Evolutionary conservation across 2,329 filamentous ascomycete genomes (phyloP), one percentile per base, ranked within the genome.

Genomic region (Lecanosticta acicola): DNA sequence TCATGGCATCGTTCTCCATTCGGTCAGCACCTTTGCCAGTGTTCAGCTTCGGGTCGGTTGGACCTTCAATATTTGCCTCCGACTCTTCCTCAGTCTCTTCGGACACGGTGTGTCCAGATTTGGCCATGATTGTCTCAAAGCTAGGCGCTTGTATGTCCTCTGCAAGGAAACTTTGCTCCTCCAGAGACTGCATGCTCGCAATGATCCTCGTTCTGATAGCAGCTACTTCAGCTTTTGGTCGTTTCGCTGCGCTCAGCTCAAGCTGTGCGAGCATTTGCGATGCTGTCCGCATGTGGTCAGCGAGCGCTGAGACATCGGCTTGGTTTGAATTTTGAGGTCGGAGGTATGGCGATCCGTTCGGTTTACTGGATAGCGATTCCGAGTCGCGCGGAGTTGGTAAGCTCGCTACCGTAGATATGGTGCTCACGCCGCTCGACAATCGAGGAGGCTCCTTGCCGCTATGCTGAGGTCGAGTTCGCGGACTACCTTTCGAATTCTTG

Each of bases 1-100:
- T 93, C 71, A 89, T 91, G 66, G 88, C 79, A 63, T 93, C 87
- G 62, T 93, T 93, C 64, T 93, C 87, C 87, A 93, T 93, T 46
- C 87, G 78, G 45, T 86, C 87, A 43, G 84, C 81, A 47, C 87
- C 87, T 8, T 85, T 85, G 47, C 80, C 84, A 11, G 81, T 75
- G 56, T 85, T 86, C 48, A 83, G 73, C 19, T 58, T 61, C 3
- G 62, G 65, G 41, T 68, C 65, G 7, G 56, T 66, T 5, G 56
- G 50, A 13, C 49, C 54, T n/a, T 64, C 60, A 5, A 57, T 17
- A 4, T 46, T 49, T 19, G 55, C 47, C 1, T 59, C 62, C 2
- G 82, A 66, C 48, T 80, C 76, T 19, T 77, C 71, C 48, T 80
- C 76, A 19, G 77, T 71, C 13, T 70, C 68, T 10, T 70, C 70